Conservation (phyloP, 805 yeast genomes). For the Kazachstania viticola region DNA sequence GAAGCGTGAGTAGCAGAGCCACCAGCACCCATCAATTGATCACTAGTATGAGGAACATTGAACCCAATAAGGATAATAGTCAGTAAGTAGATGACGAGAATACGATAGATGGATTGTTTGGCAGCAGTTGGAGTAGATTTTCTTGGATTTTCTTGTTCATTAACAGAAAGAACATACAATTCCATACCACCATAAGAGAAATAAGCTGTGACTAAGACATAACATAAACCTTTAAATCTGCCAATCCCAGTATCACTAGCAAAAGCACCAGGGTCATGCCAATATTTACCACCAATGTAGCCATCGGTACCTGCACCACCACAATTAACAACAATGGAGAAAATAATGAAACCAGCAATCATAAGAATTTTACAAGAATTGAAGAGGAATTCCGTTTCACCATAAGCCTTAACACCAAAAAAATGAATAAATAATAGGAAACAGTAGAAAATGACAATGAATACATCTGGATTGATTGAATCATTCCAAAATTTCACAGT, state of each 20-base stretch:
- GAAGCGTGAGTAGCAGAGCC: constrained; percentile 48
- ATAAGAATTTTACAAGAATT: constrained; percentile 44
- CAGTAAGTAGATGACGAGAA: constrained; percentile 44
- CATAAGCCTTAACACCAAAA: constrained; percentile 55
- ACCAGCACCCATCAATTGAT: constrained; percentile 38
- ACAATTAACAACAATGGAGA: constrained; percentile 42
- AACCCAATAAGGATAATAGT: constrained; percentile 45
- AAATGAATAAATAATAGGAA: constrained; percentile 42
- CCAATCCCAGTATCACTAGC: constrained; percentile 17
- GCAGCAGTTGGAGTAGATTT: constrained; percentile 52
- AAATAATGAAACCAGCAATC: constrained; percentile 46
- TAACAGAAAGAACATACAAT: constrained; percentile 53
- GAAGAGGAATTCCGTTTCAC: constrained; percentile 55
- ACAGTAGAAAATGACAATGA: constrained; percentile 43
- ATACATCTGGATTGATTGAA: constrained; percentile 39
- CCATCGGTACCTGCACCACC: constrained; percentile 49
- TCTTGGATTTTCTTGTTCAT: constrained; percentile 51
- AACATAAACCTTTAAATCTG: constrained; percentile 54
- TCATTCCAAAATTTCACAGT: constrained; percentile 42
- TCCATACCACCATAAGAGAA: constrained; percentile 62
- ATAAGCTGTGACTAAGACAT: constrained; percentile 51
- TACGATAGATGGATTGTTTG: constrained; percentile 56
- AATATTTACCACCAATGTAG: constrained; percentile 47
- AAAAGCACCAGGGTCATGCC: constrained; percentile 48
- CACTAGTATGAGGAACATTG: constrained; percentile 46